Percentiles rank a stretch among this genome's conserved stretches.
Conservation (phyloP, 169 alveolate species). For the Plasmodium fragile region DNA sequence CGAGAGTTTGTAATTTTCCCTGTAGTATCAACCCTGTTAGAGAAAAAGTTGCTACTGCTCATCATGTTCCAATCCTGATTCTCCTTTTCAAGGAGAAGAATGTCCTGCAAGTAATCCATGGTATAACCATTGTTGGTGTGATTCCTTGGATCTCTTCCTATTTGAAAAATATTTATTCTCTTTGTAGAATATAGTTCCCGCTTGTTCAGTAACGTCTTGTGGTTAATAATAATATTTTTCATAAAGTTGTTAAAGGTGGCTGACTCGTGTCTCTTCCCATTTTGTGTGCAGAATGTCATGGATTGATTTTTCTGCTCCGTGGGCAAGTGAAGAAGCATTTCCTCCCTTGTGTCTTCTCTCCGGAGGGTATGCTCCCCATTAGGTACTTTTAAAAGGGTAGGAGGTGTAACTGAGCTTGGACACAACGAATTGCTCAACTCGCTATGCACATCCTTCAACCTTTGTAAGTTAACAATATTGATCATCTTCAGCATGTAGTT, state of each 20-base stretch:
- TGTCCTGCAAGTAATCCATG: constrained; percentile 24
- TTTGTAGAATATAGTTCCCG: neutral
- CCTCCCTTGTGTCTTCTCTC: neutral
- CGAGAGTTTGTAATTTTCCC: neutral
- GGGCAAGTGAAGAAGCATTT: neutral
- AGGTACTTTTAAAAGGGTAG: no score
- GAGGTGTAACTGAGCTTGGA: neutral
- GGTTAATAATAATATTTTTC: constrained; percentile 58
- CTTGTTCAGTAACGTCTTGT: constrained; percentile 13
- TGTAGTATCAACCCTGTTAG: neutral
- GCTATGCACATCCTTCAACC: neutral
- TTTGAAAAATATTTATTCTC: constrained; percentile 37
- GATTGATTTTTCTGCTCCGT: neutral
- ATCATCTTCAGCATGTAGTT: constrained; percentile 29
- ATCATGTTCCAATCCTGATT: neutral
- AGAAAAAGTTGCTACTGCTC: neutral
- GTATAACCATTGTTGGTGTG: neutral
- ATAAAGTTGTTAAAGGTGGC: constrained; percentile 13
- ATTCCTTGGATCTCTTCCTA: neutral
- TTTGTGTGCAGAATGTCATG: neutral
- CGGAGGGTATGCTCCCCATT: neutral
- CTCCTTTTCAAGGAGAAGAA: constrained; percentile 28
- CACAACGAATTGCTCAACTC: neutral
- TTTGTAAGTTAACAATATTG: neutral
- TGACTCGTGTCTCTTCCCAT: neutral